Evolutionary conservation across 306 rosid species (phyloP).

Genomic region (Datisca glomerata): DNA sequence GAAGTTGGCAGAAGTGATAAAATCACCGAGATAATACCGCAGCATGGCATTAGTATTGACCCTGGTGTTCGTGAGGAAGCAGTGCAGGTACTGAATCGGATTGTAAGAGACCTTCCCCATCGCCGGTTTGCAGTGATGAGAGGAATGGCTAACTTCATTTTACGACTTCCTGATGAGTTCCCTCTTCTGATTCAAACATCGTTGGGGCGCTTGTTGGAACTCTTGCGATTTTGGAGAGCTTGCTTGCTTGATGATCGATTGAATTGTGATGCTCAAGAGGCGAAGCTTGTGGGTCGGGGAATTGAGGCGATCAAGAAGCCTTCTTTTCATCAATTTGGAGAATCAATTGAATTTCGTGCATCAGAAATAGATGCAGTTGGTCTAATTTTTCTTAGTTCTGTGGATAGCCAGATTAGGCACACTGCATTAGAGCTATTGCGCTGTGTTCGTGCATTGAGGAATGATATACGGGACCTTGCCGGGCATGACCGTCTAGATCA

Average conservation of each 20-base stretch:
- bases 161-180: conserved; percentile 93
- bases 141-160: conserved; percentile 92
- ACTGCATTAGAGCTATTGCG: conserved; percentile 92
- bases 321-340: conserved; percentile 64
- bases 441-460: conserved; percentile 93
- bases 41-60: conserved; percentile 99
- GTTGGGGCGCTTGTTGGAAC: conserved; percentile 89
- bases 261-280: conserved; percentile 46
- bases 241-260: conserved; percentile 81
- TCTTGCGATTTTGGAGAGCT: conserved; percentile 97
- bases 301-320: conserved; percentile 59
- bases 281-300: conserved; percentile 35
- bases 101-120: conserved; percentile 82
- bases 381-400: conserved; percentile 92
- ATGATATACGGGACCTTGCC: conserved; percentile 69
- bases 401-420: conserved; percentile 92
- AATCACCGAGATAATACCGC: conserved; percentile 98
- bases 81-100: conserved; percentile 85
- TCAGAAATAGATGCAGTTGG: conserved; percentile 98
- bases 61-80: conserved; percentile 99
- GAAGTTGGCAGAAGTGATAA: conserved; percentile 97
- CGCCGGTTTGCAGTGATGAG: conserved; percentile 97
- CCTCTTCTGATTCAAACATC: conserved; percentile 99
- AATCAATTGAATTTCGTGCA: conserved; percentile 72
- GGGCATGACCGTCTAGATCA: conserved; percentile 53